Conservation (phyloP, 768 basidiomycete species). For the Boletus bicolor region DNA sequence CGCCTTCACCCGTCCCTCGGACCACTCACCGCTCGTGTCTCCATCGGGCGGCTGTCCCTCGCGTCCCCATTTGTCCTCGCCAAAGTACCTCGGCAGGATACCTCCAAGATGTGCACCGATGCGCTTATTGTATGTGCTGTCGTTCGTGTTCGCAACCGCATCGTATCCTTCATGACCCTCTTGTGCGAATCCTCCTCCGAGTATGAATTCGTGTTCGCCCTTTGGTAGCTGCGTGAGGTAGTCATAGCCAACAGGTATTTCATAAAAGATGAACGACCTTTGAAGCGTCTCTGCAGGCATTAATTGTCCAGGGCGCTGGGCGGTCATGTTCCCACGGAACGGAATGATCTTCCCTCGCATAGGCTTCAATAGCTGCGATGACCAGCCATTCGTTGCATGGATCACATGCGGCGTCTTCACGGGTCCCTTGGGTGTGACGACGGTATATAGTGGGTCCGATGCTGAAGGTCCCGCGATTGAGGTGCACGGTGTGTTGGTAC, state of each 20-base stretch:
- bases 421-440: slow-evolving; percentile 60
- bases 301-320: slow-evolving; percentile 51
- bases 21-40: slow-evolving; percentile 27
- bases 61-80: slow-evolving; percentile 40
- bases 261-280: slow-evolving; percentile 59
- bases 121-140: slow-evolving; percentile 30
- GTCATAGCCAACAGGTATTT: slow-evolving; percentile 45
- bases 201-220: slow-evolving; percentile 52
- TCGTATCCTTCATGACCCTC: slow-evolving; percentile 30
- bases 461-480: slow-evolving; percentile 37
- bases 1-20: slow-evolving; percentile 47
- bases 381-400: slow-evolving; percentile 86
- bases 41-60: slow-evolving; percentile 23
- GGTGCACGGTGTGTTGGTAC: slow-evolving; percentile 61
- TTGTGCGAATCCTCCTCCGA: slow-evolving; percentile 55
- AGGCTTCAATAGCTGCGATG: slow-evolving; percentile 62
- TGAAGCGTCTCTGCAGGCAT: slow-evolving; percentile 33
- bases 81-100: slow-evolving; percentile 53
- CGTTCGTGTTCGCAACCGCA: slow-evolving; percentile 40
- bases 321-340: slow-evolving; percentile 57
- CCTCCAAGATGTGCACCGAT: slow-evolving; percentile 40
- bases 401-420: slow-evolving; percentile 62
- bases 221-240: slow-evolving; percentile 64
- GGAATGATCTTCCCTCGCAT: slow-evolving; percentile 65
- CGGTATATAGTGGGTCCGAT: slow-evolving; percentile 40